A percentile compares a stretch with the other conserved stretches of the same genome.
phyloP scores from a whole-genome alignment of 257 asterid genomes.

The Solanum chmielewskii region DNA sequence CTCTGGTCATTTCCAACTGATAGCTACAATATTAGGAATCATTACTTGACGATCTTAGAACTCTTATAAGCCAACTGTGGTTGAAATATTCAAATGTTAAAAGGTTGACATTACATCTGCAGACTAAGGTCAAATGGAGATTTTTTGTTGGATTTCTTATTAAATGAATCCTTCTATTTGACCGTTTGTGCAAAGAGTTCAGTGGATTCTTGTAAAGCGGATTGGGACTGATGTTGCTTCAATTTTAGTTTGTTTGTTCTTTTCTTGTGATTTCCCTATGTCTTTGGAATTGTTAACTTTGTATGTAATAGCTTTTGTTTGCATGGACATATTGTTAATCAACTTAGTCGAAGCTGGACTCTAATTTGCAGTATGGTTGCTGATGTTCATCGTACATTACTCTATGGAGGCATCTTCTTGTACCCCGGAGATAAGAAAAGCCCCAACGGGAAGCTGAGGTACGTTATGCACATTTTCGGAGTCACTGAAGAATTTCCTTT shows the following conservation, averaged over 20 bases:
- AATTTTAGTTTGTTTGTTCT: neutral
- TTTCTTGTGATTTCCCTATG: neutral
- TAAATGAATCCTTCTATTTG: neutral
- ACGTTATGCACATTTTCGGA: neutral
- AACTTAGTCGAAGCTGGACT: neutral
- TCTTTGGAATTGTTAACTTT: neutral
- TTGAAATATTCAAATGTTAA: neutral
- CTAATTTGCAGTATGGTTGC: slow-evolving; percentile 74
- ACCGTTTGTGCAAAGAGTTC: neutral
- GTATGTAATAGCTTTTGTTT: neutral
- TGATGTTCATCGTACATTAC: slow-evolving; percentile 96
- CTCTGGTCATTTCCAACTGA: neutral
- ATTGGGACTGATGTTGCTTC: neutral
- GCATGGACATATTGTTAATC: neutral
- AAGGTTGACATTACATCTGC: neutral
- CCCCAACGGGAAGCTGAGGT: slow-evolving; percentile 86
- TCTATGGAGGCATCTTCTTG: slow-evolving; percentile 95
- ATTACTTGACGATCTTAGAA: neutral
- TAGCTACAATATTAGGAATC: neutral
- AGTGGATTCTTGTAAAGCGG: neutral
- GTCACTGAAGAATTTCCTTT: neutral
- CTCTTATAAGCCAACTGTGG: neutral
- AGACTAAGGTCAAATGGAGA: neutral
- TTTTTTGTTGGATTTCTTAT: neutral
- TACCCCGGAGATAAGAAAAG: slow-evolving; percentile 98